Evolutionary conservation across 148 eudicot species (phyloP), one percentile per base, ranked within the genome.

Genomic region (Camellia lanceoleosa): DNA sequence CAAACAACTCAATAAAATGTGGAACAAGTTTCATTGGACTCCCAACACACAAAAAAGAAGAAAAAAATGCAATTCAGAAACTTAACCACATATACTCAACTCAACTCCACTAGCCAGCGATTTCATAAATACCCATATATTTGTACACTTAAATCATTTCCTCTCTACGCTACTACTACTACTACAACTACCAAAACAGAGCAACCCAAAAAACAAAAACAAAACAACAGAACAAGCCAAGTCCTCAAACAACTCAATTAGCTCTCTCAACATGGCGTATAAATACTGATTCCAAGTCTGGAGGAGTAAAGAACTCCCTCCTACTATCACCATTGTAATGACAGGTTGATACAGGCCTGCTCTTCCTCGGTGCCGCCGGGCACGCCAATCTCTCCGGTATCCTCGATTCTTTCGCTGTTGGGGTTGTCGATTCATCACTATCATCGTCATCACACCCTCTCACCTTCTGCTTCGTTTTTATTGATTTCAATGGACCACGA

Each of bases 331-430:
- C 86, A 49, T 58, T 74, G 46, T 74, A 80, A 55, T 83, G 80
- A 55, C 88, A 83, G 3, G 81, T 81, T 0, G 82, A 65, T 5
- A 70, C 7, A 23, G 91, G 81, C 60, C 88, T 82, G 65, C 88
- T 85, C 85, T 90, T 92, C 80, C 87, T 86, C 30, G 95, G 95
- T 0, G 95, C 87, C 0, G 88, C 86, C 8, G 95, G 95, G 85
- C 95, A 90, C n/a, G 80, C 43, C 74, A 85, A 30, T 16, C 56
- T 81, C 74, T 87, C 87, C 51, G 90, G 86, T 74, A 92, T 88
- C 76, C 75, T 88, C 5, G 93, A 70, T 54, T 78, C 95, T 67
- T 79, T 82, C 42, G 79, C 85, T 7, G 88, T 92, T 30, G 95
- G 93, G 4, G 95, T 92, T 0, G 87, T 91, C 4, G 88, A 82